These are phyloP conservation scores for Aspergillus ostianus DNA, from an alignment of 495 filamentous ascomycete genomes.

Conservation along the genomic window DNA sequence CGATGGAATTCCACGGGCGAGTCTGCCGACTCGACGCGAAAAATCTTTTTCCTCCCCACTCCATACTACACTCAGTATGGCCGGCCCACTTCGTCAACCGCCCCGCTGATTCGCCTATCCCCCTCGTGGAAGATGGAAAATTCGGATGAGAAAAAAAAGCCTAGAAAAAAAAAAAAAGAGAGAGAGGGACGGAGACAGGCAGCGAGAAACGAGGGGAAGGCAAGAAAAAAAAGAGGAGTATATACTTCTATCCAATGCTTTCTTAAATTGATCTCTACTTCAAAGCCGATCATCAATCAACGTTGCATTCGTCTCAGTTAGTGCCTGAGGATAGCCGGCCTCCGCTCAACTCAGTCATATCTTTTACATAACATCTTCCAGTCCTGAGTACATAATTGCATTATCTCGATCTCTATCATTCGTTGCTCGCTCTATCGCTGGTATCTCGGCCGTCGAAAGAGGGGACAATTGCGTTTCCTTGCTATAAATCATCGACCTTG, in stretches of 20 bases:
- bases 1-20: not conserved
- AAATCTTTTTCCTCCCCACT: slow-evolving; percentile 15
- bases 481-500: not conserved
- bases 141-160: no score
- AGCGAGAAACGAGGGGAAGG: not conserved
- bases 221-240: not conserved
- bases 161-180: no score
- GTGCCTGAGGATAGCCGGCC: not conserved
- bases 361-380: slow-evolving; percentile 31
- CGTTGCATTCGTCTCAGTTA: slow-evolving; percentile 17
- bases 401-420: slow-evolving; percentile 13
- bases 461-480: not conserved
- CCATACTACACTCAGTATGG: not conserved
- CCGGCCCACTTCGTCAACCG: slow-evolving; percentile 12
- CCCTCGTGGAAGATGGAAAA: no score
- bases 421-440: slow-evolving; percentile 25
- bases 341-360: slow-evolving; percentile 14
- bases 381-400: slow-evolving; percentile 15
- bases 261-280: not conserved
- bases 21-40: slow-evolving; percentile 10
- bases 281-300: slow-evolving; percentile 9
- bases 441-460: slow-evolving; percentile 1
- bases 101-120: no score
- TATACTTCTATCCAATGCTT: not conserved
- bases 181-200: not conserved